Conservation (phyloP, 306 rosid genomes). For the Trifolium fragiferum region DNA sequence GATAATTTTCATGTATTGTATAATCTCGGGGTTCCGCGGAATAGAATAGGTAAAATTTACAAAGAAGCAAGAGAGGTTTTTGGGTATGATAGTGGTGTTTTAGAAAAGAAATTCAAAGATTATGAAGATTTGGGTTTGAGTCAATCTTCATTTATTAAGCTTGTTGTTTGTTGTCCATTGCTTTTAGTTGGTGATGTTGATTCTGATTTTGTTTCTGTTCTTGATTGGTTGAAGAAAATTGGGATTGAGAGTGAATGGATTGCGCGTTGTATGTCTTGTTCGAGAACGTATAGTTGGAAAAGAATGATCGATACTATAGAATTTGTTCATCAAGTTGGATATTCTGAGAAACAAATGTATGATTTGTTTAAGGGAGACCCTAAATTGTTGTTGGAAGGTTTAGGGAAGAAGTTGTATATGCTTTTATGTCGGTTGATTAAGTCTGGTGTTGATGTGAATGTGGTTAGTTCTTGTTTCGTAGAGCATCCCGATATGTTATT, state of each 20-base stretch:
- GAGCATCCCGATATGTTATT: conserved; percentile 60
- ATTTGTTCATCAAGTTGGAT: conserved; percentile 62
- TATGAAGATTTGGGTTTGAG: conserved; percentile 75
- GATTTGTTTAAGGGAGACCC: conserved; percentile 62
- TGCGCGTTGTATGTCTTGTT: conserved; percentile 53
- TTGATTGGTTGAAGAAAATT: conserved; percentile 55
- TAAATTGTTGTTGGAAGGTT: conserved; percentile 60
- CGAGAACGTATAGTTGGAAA: conserved; percentile 62
- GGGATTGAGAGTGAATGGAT: conserved; percentile 63
- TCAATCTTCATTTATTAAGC: conserved; percentile 55
- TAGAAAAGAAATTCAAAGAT: conserved; percentile 57
- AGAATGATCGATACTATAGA: conserved; percentile 62
- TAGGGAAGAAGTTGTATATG: conserved; percentile 61
- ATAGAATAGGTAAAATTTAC: conserved; percentile 67
- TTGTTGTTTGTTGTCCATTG: conserved; percentile 68
- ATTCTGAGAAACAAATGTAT: conserved; percentile 53
- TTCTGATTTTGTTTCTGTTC: conserved; percentile 54
- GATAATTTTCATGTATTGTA: conserved; percentile 64
- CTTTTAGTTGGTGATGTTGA: conserved; percentile 62
- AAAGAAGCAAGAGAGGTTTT: conserved; percentile 69
- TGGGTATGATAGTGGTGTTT: conserved; percentile 51
- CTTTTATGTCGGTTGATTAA: conserved; percentile 58
- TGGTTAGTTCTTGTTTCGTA: conserved; percentile 51
- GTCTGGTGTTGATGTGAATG: conserved; percentile 56
- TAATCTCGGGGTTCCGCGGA: conserved; percentile 67